A percentile compares a stretch with the other conserved stretches of the same genome.
Conservation (phyloP, 257 asterid genomes). For the Misopates orontium region DNA sequence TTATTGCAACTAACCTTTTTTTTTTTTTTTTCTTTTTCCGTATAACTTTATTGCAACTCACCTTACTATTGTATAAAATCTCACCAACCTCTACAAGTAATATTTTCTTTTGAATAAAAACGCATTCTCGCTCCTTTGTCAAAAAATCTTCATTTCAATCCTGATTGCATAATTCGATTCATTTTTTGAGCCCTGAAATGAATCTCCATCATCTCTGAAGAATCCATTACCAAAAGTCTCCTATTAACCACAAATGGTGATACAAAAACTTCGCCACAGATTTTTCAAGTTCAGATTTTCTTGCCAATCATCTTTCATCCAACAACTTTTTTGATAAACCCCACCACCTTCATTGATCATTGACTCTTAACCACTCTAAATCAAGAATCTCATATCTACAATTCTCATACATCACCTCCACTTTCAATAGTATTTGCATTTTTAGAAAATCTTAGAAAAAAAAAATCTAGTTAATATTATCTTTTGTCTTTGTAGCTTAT, state of each 20-base stretch:
- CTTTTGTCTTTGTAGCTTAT: background rate
- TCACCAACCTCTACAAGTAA: too few species aligned
- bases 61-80: too few species aligned
- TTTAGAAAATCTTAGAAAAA: background rate
- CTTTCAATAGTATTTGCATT: constrained; percentile 20
- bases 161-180: too few species aligned
- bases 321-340: constrained; percentile 2
- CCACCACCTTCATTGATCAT: constrained; percentile 15
- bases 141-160: too few species aligned
- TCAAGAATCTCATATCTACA: background rate
- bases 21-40: too few species aligned
- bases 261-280: constrained; percentile 56
- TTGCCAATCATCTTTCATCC: constrained; percentile 30
- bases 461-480: background rate
- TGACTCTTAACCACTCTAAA: constrained; percentile 11
- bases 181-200: background rate
- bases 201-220: background rate
- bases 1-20: too few species aligned
- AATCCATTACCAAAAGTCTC: constrained; percentile 19
- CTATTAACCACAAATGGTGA: constrained; percentile 44
- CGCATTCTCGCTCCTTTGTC: too few species aligned
- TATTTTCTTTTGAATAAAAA: too few species aligned
- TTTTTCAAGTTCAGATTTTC: constrained; percentile 66
- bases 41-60: too few species aligned
- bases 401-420: constrained; percentile 12